phyloP scores from a whole-genome alignment of 2,329 filamentous ascomycete genomes.

The Colletotrichum lini region DNA sequence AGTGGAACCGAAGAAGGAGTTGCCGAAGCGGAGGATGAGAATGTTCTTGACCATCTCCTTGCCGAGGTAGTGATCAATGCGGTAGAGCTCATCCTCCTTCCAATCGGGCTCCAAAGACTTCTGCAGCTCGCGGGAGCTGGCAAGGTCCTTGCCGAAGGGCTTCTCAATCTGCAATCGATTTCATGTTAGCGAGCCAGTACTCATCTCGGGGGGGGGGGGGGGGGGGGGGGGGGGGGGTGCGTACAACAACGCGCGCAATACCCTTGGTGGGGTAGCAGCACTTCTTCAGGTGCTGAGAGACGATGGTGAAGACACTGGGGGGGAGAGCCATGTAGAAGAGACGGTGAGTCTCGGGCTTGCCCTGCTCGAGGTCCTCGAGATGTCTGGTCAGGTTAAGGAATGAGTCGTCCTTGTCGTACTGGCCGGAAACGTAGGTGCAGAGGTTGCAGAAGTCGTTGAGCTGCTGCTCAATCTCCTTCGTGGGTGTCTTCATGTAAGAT shows the following conservation, averaged over 20 bases:
- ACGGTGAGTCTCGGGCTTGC: constrained; percentile 86
- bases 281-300: constrained; percentile 96
- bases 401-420: constrained; percentile 97
- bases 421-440: constrained; percentile 95
- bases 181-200: constrained; percentile 13
- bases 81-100: constrained; percentile 99
- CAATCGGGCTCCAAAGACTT: constrained; percentile 96
- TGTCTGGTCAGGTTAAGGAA: constrained; percentile 90
- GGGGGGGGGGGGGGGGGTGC: constrained; percentile 49
- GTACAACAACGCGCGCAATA: constrained; percentile 93
- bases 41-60: constrained; percentile 99
- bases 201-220: not conserved
- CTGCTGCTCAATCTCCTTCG: constrained; percentile 97
- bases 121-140: constrained; percentile 93
- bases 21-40: constrained; percentile 96
- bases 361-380: constrained; percentile 87
- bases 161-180: constrained; percentile 84
- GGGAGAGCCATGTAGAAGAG: constrained; percentile 99
- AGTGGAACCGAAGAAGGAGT: constrained; percentile 97
- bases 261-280: constrained; percentile 95
- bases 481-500: constrained; percentile 99
- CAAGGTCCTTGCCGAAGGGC: constrained; percentile 97
- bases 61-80: constrained; percentile 98
- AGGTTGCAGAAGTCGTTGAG: constrained; percentile 89
- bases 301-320: constrained; percentile 97